Conservation (phyloP, 768 basidiomycete species). For the Flagelloscypha sp. region DNA sequence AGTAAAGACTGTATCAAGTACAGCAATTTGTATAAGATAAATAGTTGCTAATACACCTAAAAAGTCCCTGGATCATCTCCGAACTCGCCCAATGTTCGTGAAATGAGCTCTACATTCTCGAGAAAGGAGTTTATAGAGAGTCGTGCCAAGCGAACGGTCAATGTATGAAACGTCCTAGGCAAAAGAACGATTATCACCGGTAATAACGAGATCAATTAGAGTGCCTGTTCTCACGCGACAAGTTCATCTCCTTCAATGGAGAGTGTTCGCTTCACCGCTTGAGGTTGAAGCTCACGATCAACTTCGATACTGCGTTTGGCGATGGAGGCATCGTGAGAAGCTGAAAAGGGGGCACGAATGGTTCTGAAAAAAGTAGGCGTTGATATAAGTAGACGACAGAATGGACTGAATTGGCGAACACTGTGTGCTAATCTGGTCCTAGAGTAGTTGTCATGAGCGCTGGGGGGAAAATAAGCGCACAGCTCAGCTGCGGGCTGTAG, state of each 20-base stretch:
- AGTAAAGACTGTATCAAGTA: no score
- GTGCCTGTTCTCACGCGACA: conserved; percentile 77
- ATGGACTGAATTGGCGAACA: no score
- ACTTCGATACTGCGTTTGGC: conserved; percentile 82
- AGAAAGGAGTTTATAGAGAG: conserved; percentile 80
- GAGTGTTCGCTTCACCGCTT: conserved; percentile 70
- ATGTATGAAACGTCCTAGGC: conserved; percentile 59
- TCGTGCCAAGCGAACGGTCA: conserved; percentile 81
- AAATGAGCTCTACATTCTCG: conserved; percentile 81
- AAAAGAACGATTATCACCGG: conserved; percentile 5
- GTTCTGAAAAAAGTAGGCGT: no score
- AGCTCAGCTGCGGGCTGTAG: no score
- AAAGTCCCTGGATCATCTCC: conserved; percentile 48
- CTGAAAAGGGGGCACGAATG: conserved; percentile 72
- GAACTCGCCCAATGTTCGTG: conserved; percentile 76
- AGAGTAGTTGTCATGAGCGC: no score
- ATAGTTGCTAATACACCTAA: neutral
- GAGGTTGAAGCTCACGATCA: conserved; percentile 75
- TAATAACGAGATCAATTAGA: neutral
- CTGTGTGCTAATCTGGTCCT: no score
- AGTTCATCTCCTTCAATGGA: conserved; percentile 59
- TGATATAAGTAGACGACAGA: no score
- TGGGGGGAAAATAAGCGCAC: no score
- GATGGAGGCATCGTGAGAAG: conserved; percentile 65
- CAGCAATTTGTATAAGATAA: no score